Conservation (phyloP, 805 yeast genomes). For the Lachancea lanzarotensis region DNA sequence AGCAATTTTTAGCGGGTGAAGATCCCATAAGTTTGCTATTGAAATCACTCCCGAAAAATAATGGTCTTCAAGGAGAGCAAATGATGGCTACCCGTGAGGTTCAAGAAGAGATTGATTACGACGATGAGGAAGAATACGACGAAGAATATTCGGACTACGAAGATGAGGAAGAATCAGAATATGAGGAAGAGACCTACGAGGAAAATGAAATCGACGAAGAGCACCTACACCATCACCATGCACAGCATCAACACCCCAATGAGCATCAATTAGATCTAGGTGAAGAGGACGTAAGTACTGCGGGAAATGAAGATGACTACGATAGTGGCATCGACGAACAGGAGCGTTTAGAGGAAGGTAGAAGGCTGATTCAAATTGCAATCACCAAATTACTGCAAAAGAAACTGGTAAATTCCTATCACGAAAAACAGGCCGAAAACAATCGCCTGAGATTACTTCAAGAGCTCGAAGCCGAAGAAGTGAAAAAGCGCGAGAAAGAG, state of each 20-base stretch:
- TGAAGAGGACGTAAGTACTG: slow-evolving; percentile 15
- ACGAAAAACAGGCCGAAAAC: slow-evolving; percentile 75
- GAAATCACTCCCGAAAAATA: slow-evolving; percentile 26
- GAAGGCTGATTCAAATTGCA: slow-evolving; percentile 70
- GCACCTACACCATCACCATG: slow-evolving; percentile 11
- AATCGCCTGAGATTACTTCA: slow-evolving; percentile 53
- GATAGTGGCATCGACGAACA: slow-evolving; percentile 46
- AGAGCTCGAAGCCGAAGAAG: slow-evolving; percentile 66
- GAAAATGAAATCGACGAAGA: slow-evolving; percentile 21
- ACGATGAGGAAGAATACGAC: slow-evolving; percentile 9
- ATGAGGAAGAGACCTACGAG: slow-evolving; percentile 21
- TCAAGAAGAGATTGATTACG: slow-evolving; percentile 6
- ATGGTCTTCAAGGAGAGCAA: slow-evolving; percentile 11
- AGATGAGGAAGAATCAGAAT: slow-evolving; percentile 18
- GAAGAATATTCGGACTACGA: slow-evolving; percentile 27
- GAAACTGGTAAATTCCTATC: slow-evolving; percentile 67
- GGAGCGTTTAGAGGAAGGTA: slow-evolving; percentile 68
- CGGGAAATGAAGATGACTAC: slow-evolving; percentile 25
- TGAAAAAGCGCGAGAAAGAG: slow-evolving; percentile 56
- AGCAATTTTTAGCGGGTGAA: slow-evolving; percentile 29
- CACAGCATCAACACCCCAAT: slow-evolving; percentile 14
- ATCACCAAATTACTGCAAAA: slow-evolving; percentile 73
- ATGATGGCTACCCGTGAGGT: slow-evolving; percentile 2
- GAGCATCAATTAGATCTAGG: slow-evolving; percentile 13
- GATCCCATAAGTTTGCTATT: slow-evolving; percentile 25